Evolutionary conservation across 495 filamentous ascomycete genomes (phyloP), one percentile per base, ranked within the genome.

Genomic region (Daldinia vernicosa): DNA sequence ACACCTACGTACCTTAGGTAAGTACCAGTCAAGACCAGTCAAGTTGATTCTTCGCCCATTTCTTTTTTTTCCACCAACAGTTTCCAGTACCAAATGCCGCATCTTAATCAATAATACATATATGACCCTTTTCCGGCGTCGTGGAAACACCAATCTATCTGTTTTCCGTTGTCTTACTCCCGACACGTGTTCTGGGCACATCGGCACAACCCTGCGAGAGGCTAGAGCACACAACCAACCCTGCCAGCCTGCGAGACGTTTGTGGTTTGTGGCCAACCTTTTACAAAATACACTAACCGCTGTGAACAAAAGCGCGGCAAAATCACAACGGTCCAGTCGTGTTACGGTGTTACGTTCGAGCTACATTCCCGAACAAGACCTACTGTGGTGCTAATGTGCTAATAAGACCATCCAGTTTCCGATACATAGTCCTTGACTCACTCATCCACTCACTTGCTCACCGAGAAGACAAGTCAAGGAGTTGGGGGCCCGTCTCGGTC

Each of bases 401-500:
- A 45, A 60, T 45, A 56, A 63, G 43, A 55, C 17, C 32, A 26
- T 69, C 52, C 50, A 65, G 50, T 66, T 68, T 61, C 61, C 70
- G 70, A 69, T 69, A 58, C 37, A 65, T 64, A 30, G 24, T 53
- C 15, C 12, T 30, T 53, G 50, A 53, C 50, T 53, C 27, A 53
- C 50, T 53, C 27, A 30, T 24, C 50, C 14, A 53, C 50, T 53
- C 12, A 35, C 33, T 35, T 35, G 5, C 33, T 14, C 57, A 66
- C 61, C 56, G 60, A 64, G 59, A 45, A 12, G 26, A 60, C 60
- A 2, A 66, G 56, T 65, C 26, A 15, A 67, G 69, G 40, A 72
- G 57, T 69, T 73, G 70, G 70, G 70, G 61, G 70, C 66, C 66
- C 45, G 39, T 22, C 40, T 73, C 61, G 57, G 60, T 66, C 32